phyloP scores from a whole-genome alignment of 192 early-diverging fungal genomes.

The Phlyctochytrium arcticum region DNA sequence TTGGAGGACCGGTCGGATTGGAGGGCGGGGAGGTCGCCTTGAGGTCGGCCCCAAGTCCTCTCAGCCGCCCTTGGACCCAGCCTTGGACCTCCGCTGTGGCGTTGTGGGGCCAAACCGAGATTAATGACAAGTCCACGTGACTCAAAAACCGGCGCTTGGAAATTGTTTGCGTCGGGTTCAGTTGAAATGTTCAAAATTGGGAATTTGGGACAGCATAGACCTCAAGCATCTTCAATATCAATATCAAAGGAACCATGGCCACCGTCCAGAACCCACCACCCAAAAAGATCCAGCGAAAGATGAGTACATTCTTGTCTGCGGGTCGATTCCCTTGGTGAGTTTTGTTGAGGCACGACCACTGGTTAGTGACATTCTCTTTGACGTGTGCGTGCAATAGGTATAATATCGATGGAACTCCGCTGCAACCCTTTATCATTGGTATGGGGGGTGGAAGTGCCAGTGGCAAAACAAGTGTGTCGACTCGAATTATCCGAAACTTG shows the following conservation, averaged over 20 bases:
- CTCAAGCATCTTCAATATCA: no score
- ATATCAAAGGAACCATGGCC: conserved; percentile 8
- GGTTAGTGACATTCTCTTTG: neutral
- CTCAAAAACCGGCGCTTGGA: no score
- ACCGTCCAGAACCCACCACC: conserved; percentile 25
- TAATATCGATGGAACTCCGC: conserved; percentile 30
- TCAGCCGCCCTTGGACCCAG: no score
- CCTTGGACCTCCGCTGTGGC: no score
- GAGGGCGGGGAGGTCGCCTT: no score
- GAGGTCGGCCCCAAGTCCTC: no score
- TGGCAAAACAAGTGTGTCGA: conserved; percentile 53
- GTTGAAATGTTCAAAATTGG: no score
- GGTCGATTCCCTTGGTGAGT: conserved; percentile 30
- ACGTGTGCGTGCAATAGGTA: conserved; percentile 33
- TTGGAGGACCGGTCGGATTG: no score
- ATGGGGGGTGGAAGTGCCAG: conserved; percentile 53
- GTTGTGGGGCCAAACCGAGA: no score
- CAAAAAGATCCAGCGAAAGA: conserved; percentile 11
- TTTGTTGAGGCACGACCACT: neutral
- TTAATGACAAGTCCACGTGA: no score
- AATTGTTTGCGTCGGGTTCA: no score
- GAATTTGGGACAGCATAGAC: no score
- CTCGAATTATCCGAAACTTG: conserved; percentile 46
- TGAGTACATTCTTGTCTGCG: conserved; percentile 16
- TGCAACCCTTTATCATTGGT: conserved; percentile 50